phyloP scores from a whole-genome alignment of 495 filamentous ascomycete species.

The Aspergillus bertholletiae region DNA sequence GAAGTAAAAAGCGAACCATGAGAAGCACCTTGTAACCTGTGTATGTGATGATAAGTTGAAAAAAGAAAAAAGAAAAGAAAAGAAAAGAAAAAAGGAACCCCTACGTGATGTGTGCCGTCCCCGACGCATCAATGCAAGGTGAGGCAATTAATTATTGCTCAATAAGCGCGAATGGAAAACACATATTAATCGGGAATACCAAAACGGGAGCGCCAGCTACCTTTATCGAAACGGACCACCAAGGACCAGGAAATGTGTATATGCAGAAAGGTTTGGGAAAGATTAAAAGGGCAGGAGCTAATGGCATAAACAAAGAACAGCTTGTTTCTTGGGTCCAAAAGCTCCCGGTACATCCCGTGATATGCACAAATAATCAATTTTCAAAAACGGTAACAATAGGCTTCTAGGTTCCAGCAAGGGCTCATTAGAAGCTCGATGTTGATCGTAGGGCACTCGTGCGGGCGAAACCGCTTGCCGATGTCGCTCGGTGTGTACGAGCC shows the following conservation, averaged over 20 bases:
- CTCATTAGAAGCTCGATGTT: slow-evolving; percentile 31
- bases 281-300: not conserved
- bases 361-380: slow-evolving; percentile 3
- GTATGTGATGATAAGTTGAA: not conserved
- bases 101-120: slow-evolving; percentile 5
- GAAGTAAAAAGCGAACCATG: not conserved
- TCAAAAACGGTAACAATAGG: slow-evolving; percentile 4
- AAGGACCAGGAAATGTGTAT: slow-evolving; percentile 14
- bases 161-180: slow-evolving; percentile 7
- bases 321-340: slow-evolving; percentile 17
- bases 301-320: slow-evolving; percentile 2
- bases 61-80: slow-evolving; percentile 5
- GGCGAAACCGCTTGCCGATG: slow-evolving; percentile 31
- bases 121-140: slow-evolving; percentile 7
- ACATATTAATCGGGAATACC: slow-evolving; percentile 21
- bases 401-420: slow-evolving; percentile 2
- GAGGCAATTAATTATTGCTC: slow-evolving; percentile 9
- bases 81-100: not conserved
- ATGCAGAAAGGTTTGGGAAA: slow-evolving; percentile 9
- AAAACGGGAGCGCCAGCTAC: slow-evolving; percentile 28
- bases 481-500: slow-evolving; percentile 22
- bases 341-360: slow-evolving; percentile 15
- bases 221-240: slow-evolving; percentile 25
- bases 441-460: slow-evolving; percentile 43
- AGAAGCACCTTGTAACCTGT: not conserved